phyloP scores from a whole-genome alignment of 2,329 filamentous ascomycete genomes.

The Colletotrichum sp. region DNA sequence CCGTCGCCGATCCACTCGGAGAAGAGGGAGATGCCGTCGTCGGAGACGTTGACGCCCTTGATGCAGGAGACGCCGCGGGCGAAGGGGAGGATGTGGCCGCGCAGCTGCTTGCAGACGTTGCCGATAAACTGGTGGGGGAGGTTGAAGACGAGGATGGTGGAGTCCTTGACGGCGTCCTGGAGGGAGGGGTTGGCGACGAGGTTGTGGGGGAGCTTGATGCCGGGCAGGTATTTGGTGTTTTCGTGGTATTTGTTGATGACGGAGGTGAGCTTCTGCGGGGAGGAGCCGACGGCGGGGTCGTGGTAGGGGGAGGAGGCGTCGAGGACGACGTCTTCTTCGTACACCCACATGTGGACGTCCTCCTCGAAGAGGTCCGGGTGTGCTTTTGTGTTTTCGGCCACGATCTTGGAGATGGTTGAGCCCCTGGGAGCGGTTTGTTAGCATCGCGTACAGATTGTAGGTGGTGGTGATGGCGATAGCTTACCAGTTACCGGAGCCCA shows the following conservation, averaged over 20 bases:
- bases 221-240: conserved; percentile 98
- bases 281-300: conserved; percentile 64
- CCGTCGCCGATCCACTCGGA: conserved; percentile 92
- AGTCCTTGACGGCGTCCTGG: conserved; percentile 78
- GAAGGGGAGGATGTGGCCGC: conserved; percentile 88
- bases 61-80: conserved; percentile 96
- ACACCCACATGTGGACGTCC: conserved; percentile 98
- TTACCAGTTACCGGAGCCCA: conserved; percentile 97
- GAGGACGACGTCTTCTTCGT: conserved; percentile 85
- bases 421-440: conserved; percentile 63
- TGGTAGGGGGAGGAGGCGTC: conserved; percentile 76
- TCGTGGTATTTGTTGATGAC: conserved; percentile 94
- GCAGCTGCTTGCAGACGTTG: conserved; percentile 81
- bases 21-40: conserved; percentile 86
- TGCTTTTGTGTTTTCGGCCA: conserved; percentile 86
- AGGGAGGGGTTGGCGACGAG: conserved; percentile 84
- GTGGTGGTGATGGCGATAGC: conserved; percentile 22
- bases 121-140: conserved; percentile 95
- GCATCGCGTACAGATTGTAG: accelerated
- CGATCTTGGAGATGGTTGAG: conserved; percentile 95
- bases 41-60: conserved; percentile 93
- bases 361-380: conserved; percentile 84
- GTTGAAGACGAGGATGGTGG: conserved; percentile 94
- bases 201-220: conserved; percentile 82
- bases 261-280: conserved; percentile 84